Conservation (phyloP, 2,329 filamentous ascomycete genomes). For the Neonectria punicea region DNA sequence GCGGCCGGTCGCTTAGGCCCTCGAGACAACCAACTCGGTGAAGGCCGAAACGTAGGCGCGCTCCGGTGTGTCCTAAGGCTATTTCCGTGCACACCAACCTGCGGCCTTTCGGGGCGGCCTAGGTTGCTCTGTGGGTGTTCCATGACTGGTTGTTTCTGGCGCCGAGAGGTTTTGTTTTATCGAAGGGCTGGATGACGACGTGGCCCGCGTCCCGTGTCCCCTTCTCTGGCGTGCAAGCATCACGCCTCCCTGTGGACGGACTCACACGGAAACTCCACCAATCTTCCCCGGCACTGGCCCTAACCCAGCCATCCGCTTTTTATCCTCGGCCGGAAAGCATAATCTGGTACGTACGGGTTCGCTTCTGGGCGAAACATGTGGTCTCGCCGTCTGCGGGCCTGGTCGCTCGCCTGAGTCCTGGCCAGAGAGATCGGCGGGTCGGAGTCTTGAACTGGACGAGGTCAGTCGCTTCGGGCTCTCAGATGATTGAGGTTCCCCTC, state of each 20-base stretch:
- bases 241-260: not conserved
- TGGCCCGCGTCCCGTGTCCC: conserved; percentile 9
- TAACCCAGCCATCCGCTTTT: conserved; percentile 13
- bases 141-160: conserved; percentile 8
- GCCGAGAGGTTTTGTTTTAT: not conserved
- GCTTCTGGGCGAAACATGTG: conserved; percentile 10
- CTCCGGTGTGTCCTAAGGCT: conserved; percentile 29
- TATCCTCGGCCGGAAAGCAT: conserved; percentile 10
- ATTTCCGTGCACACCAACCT: not conserved
- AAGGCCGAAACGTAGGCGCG: not conserved
- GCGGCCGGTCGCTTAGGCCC: not conserved
- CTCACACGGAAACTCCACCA: conserved; percentile 13
- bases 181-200: conserved; percentile 9
- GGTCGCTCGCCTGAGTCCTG: not conserved
- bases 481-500: not conserved
- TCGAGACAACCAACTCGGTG: not conserved
- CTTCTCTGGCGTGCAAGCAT: not conserved
- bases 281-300: conserved; percentile 8
- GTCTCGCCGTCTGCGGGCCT: conserved; percentile 2
- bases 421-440: not conserved
- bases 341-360: not conserved
- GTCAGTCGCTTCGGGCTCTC: not conserved
- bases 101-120: not conserved
- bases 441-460: not conserved
- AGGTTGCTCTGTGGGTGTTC: not conserved